Evolutionary conservation across 345 rosid species (phyloP).

Genomic region (Turnera subulata): DNA sequence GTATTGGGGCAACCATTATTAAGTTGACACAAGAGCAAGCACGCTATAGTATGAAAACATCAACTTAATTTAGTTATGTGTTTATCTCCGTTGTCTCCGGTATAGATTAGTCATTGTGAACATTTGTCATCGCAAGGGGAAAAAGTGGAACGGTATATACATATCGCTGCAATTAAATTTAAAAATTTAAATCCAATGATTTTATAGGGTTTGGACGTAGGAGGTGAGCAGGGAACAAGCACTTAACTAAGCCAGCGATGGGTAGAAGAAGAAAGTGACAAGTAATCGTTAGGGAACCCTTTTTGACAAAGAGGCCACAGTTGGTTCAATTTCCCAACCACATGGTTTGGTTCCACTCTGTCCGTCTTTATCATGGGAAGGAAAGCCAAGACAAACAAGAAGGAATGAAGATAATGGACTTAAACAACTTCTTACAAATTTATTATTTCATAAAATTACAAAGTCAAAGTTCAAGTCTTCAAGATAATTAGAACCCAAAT

Average conservation of each 20-base stretch:
- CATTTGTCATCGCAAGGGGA: too few species aligned
- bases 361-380: background rate
- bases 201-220: too few species aligned
- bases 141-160: too few species aligned
- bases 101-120: too few species aligned
- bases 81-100: too few species aligned
- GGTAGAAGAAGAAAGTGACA: background rate
- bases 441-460: too few species aligned
- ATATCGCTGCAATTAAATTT: too few species aligned
- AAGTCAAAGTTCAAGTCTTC: too few species aligned
- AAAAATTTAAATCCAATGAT: too few species aligned
- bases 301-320: slow-evolving; percentile 13
- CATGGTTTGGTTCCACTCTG: slow-evolving; percentile 13
- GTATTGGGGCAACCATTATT: background rate
- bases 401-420: background rate
- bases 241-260: background rate
- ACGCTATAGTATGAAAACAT: background rate
- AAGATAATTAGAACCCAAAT: too few species aligned
- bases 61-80: too few species aligned
- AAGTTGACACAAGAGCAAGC: background rate
- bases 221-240: too few species aligned
- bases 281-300: slow-evolving; percentile 1
- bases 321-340: slow-evolving; percentile 14
- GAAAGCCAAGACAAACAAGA: background rate
- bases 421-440: slow-evolving; percentile 1